phyloP scores from a whole-genome alignment of 1,139 yeast genomes.

The Hyphopichia buzzinii region DNA sequence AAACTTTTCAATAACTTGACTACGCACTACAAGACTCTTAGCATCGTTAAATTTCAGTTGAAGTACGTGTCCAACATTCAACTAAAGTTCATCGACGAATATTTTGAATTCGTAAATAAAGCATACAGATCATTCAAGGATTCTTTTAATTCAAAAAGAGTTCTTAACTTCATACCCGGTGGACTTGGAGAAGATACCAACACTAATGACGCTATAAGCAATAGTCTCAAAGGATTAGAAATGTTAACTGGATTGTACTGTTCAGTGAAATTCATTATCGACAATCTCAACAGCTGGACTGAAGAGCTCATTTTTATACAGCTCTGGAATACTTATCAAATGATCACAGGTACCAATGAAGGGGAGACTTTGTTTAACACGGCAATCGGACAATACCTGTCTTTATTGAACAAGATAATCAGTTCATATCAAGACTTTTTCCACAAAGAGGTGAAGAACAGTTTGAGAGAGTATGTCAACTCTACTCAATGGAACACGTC shows the following conservation, averaged over 20 bases:
- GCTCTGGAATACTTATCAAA: constrained; percentile 50
- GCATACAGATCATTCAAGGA: constrained; percentile 49
- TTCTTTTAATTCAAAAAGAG: constrained; percentile 31
- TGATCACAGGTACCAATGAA: constrained; percentile 14
- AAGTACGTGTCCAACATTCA: constrained; percentile 71
- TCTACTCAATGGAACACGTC: constrained; percentile 37
- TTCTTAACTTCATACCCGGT: constrained; percentile 41
- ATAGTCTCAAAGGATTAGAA: constrained; percentile 43
- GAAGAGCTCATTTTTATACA: constrained; percentile 64
- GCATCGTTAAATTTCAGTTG: constrained; percentile 62
- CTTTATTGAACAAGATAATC: constrained; percentile 37
- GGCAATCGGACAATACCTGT: constrained; percentile 45
- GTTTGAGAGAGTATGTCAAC: constrained; percentile 54
- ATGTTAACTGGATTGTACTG: constrained; percentile 60
- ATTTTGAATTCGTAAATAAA: constrained; percentile 49
- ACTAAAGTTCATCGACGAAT: constrained; percentile 58
- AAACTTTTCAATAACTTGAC: constrained; percentile 69
- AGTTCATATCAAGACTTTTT: constrained; percentile 40
- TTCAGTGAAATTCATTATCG: constrained; percentile 52
- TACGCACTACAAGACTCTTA: constrained; percentile 55
- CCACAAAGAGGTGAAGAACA: constrained; percentile 46
- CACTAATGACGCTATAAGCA: constrained; percentile 9
- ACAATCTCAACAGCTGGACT: constrained; percentile 60
- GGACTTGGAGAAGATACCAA: constrained; percentile 16
- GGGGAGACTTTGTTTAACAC: constrained; percentile 54